phyloP scores from a whole-genome alignment of 345 rosid species.

The Conringia planisiliqua region DNA sequence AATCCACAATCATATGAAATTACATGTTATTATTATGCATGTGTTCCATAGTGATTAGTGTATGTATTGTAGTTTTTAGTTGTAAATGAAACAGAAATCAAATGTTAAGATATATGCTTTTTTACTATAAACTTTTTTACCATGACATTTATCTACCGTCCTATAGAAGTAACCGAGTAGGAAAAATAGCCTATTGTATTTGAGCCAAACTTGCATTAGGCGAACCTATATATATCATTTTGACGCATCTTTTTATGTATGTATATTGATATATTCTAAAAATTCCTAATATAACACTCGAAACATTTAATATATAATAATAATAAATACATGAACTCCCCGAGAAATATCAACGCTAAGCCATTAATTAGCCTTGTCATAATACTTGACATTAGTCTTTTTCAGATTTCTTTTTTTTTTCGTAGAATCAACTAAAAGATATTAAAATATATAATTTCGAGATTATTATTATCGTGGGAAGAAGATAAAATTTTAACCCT shows the following conservation, averaged over 20 bases:
- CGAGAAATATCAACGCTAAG: neutral
- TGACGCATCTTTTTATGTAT: neutral
- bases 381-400: neutral
- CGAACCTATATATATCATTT: no score
- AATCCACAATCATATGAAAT: neutral
- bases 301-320: neutral
- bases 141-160: no score
- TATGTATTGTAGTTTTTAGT: neutral
- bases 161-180: no score
- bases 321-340: neutral
- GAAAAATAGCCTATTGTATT: no score
- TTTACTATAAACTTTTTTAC: no score
- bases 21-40: slow-evolving; percentile 5
- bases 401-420: neutral
- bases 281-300: no score
- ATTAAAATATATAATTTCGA: neutral
- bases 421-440: neutral
- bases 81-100: neutral
- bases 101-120: neutral
- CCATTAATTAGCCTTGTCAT: neutral
- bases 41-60: neutral
- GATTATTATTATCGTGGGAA: neutral
- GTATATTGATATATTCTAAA: neutral
- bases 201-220: no score
- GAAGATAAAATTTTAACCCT: neutral